Percentiles rank a stretch among this genome's conserved stretches.
These are phyloP conservation scores for Neurospora sp. DNA, from an alignment of 495 filamentous ascomycete genomes.

Conservation along the genomic window DNA sequence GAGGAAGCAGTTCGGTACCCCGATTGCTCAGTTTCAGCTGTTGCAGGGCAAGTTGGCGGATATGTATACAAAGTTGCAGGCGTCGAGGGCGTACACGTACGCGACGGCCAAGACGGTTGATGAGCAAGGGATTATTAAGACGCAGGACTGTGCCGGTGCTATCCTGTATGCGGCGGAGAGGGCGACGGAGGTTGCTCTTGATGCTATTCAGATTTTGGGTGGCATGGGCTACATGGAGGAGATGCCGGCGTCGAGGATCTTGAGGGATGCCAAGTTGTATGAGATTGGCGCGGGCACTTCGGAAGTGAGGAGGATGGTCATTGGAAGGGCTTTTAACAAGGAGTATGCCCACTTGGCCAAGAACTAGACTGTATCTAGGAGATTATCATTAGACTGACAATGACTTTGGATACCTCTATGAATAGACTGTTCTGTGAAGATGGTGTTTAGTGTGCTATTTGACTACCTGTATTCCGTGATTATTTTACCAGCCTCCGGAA, in stretches of 20 bases:
- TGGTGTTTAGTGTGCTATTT: too few species aligned
- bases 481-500: background rate
- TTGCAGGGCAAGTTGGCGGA: conserved; percentile 90
- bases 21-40: conserved; percentile 88
- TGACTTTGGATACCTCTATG: too few species aligned
- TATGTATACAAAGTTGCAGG: conserved; percentile 92
- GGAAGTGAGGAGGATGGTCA: conserved; percentile 88
- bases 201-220: conserved; percentile 89
- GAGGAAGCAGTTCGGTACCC: conserved; percentile 77
- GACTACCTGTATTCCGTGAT: too few species aligned
- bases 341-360: conserved; percentile 52
- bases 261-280: conserved; percentile 77
- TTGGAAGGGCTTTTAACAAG: conserved; percentile 88
- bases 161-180: conserved; percentile 92
- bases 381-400: background rate
- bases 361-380: background rate
- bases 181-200: conserved; percentile 78
- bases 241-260: conserved; percentile 74
- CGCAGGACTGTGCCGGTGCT: conserved; percentile 88
- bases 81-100: conserved; percentile 70
- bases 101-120: conserved; percentile 68
- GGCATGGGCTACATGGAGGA: conserved; percentile 97
- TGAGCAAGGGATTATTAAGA: conserved; percentile 55
- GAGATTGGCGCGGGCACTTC: conserved; percentile 97
- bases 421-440: too few species aligned